phyloP scores from a whole-genome alignment of 768 basidiomycete genomes.

The Multifurca ochricompacta region DNA sequence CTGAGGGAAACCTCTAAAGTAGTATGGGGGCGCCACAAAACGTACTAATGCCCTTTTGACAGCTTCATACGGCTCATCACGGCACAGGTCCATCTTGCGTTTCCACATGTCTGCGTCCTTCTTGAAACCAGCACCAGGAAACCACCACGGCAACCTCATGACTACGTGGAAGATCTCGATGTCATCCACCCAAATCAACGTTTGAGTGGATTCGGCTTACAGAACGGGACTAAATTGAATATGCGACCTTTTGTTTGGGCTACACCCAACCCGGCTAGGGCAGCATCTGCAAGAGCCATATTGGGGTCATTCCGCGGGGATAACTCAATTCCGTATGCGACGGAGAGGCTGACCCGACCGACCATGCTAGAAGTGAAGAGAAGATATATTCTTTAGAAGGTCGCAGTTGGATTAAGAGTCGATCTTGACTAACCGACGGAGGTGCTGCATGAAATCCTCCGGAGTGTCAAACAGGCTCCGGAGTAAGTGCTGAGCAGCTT shows the following conservation, averaged over 20 bases:
- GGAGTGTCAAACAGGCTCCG: conserved; percentile 30
- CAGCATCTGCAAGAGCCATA: conserved; percentile 34
- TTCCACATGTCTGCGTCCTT: conserved; percentile 15
- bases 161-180: conserved; percentile 10
- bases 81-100: conserved; percentile 18
- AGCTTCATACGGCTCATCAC: conserved; percentile 22
- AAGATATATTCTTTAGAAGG: not conserved
- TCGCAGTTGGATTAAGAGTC: not conserved
- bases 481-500: conserved; percentile 29
- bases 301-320: conserved; percentile 36
- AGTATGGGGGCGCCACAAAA: not conserved
- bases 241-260: conserved; percentile 37
- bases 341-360: conserved; percentile 32
- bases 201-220: conserved; percentile 19
- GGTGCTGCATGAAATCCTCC: conserved; percentile 31
- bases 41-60: conserved; percentile 23
- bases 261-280: conserved; percentile 27
- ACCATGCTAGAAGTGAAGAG: conserved; percentile 23
- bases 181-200: not conserved
- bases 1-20: not conserved
- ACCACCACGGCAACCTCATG: conserved; percentile 26
- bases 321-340: conserved; percentile 43
- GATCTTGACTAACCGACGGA: conserved; percentile 31
- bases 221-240: conserved; percentile 34
- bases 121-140: conserved; percentile 26